phyloP scores from a whole-genome alignment of 2,329 filamentous ascomycete genomes.

The Periconia sp. region DNA sequence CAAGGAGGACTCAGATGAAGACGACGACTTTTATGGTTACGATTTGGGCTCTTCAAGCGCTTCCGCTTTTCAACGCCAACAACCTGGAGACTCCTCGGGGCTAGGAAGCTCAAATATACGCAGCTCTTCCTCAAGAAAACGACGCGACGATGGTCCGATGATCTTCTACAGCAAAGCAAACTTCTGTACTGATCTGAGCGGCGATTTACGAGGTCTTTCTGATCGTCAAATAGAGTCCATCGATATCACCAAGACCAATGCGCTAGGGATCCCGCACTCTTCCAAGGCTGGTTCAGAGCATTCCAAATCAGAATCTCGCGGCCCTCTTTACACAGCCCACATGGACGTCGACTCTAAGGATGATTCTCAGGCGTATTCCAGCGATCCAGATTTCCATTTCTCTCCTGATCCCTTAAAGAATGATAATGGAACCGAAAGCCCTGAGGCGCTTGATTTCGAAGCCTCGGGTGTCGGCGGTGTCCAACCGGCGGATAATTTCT shows the following conservation, averaged over 20 bases:
- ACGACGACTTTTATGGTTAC: constrained; percentile 39
- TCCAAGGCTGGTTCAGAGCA: background rate
- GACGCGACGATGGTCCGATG: constrained; percentile 69
- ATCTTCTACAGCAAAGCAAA: constrained; percentile 81
- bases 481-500: constrained; percentile 59
- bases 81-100: constrained; percentile 43
- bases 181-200: constrained; percentile 79
- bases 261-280: background rate
- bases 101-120: constrained; percentile 51
- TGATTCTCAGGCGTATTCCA: constrained; percentile 31
- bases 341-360: constrained; percentile 29
- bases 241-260: background rate
- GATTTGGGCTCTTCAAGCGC: constrained; percentile 29
- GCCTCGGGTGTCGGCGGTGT: constrained; percentile 61
- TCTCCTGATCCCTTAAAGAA: constrained; percentile 33
- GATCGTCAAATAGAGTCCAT: constrained; percentile 15
- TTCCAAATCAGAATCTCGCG: constrained; percentile 26
- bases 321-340: constrained; percentile 21
- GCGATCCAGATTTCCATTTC: constrained; percentile 39
- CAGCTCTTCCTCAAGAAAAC: constrained; percentile 52
- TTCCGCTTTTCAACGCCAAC: constrained; percentile 31
- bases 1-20: constrained; percentile 45
- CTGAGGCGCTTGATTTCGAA: constrained; percentile 44
- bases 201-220: constrained; percentile 51
- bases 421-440: constrained; percentile 24